These are phyloP conservation scores for Penicillium sp. DNA, from an alignment of 2,329 filamentous ascomycete species.

Conservation along the genomic window DNA sequence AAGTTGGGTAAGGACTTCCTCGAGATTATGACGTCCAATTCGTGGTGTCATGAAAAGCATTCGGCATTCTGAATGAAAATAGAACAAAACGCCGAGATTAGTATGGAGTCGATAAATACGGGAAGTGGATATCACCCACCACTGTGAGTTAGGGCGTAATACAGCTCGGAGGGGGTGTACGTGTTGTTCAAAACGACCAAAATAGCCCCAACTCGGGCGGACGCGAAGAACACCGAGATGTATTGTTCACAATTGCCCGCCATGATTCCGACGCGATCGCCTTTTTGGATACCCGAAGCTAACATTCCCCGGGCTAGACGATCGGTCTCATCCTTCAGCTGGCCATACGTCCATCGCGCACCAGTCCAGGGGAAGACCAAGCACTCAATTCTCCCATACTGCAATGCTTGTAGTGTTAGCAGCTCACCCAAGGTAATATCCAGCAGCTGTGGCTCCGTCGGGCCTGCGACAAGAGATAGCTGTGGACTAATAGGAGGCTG, in stretches of 20 bases:
- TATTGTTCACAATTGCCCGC: slow-evolving; percentile 60
- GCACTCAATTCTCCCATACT: slow-evolving; percentile 64
- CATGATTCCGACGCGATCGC: slow-evolving; percentile 73
- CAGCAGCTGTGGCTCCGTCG: slow-evolving; percentile 65
- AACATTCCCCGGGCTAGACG: slow-evolving; percentile 64
- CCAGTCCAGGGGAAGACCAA: slow-evolving; percentile 74
- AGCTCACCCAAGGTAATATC: slow-evolving; percentile 71
- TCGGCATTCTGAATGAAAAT: slow-evolving; percentile 57
- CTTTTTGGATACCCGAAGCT: slow-evolving; percentile 63
- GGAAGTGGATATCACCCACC: slow-evolving; percentile 45
- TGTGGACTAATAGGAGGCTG: slow-evolving; percentile 16
- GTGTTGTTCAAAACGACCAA: slow-evolving; percentile 80
- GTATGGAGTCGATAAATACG: neutral
- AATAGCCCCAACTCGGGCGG: slow-evolving; percentile 62
- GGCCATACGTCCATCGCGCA: slow-evolving; percentile 68
- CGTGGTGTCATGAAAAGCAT: slow-evolving; percentile 68
- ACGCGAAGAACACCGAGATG: slow-evolving; percentile 69
- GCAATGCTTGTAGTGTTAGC: slow-evolving; percentile 66
- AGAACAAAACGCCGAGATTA: neutral
- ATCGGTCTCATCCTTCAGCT: slow-evolving; percentile 61
- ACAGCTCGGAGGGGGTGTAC: slow-evolving; percentile 70
- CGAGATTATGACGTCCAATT: slow-evolving; percentile 66
- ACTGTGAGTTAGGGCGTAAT: slow-evolving; percentile 68
- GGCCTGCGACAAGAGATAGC: slow-evolving; percentile 63
- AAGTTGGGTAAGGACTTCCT: slow-evolving; percentile 56